Evolutionary conservation across 2,329 filamentous ascomycete species (phyloP), one percentile per base, ranked within the genome.

Genomic region (Calonectria pauciramosa): DNA sequence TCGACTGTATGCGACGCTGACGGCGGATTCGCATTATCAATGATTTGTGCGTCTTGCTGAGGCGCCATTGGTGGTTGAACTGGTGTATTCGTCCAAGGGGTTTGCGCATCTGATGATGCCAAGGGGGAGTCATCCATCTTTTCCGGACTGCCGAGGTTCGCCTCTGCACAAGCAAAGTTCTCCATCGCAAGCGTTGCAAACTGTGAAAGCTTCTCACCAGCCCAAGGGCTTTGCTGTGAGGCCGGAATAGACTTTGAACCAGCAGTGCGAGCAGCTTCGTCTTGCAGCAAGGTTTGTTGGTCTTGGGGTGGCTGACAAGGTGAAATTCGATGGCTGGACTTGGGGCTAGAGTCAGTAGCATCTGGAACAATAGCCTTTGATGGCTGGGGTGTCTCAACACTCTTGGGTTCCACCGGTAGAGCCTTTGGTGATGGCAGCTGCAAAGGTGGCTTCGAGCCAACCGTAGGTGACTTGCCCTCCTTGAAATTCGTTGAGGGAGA

Each of bases 151-250:
- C 23, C 38, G 30, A 34, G 68, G 30, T 11, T 68, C 20, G 20
- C 4, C 20, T 71, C 71, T 38, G 28, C 13, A 44, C 5, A 59
- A 18, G 44, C 54, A 14, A 30, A 64, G 28, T 38, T 64, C 60
- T 11, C 41, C 51, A 74, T 69, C 16, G 70, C 74, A 23, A 74
- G 51, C 11, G 59, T 73, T 36, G 74, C 74, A 44, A 75, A 70
- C 54, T 81, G 79, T n/a, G 80, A 81, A 11, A 80, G 74, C 44
- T 75, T 74, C 13, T 49, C 56, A 20, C 16, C 44, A 9, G 73
- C 75, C 80, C 80, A 82, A 26, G 80, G 80, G 26, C 79, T 82
- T 54, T 82, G 80, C 28, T 82, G 79, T 14, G 80, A 82, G 36
- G 70, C 54, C 11, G 75, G 47, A 52, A 82, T 34, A 11, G 49